Conservation (phyloP, 208 protist species). For the Trypanosoma cruzi region DNA sequence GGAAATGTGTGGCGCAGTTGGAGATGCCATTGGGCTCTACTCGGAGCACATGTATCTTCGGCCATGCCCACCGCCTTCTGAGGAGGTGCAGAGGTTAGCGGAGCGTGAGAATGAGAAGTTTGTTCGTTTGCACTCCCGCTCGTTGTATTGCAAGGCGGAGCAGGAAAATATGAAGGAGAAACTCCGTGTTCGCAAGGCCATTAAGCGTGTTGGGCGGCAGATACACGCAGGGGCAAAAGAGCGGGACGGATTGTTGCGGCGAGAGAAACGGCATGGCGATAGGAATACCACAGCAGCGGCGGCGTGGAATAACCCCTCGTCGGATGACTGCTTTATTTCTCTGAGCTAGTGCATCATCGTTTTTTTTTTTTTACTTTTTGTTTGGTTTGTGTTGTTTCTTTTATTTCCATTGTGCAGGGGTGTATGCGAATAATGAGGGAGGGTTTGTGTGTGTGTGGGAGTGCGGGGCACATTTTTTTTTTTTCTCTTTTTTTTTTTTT, state of each 20-base stretch:
- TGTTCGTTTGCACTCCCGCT: background rate
- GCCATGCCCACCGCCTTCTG: constrained; percentile 3
- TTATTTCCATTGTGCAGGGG: no score
- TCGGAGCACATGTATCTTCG: constrained; percentile 3
- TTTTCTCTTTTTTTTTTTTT: constrained; percentile 28
- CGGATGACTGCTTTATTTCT: no score
- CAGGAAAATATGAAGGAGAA: background rate
- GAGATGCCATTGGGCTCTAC: background rate
- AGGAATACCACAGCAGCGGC: no score
- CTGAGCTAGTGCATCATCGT: no score
- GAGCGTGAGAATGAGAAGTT: background rate
- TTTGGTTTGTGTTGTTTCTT: no score
- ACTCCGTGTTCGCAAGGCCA: background rate
- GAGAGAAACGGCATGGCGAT: no score
- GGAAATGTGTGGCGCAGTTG: background rate
- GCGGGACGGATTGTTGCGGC: no score
- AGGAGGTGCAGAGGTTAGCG: background rate
- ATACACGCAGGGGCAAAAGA: no score
- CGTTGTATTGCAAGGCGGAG: background rate
- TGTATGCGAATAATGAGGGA: no score
- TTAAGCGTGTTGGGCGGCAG: background rate
- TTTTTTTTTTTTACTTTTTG: no score
- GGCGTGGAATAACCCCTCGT: no score
- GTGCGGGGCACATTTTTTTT: background rate
- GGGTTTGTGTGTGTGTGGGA: background rate